Conservation (phyloP, 2,329 filamentous ascomycete genomes). For the Ophioceras dolichostomum region DNA sequence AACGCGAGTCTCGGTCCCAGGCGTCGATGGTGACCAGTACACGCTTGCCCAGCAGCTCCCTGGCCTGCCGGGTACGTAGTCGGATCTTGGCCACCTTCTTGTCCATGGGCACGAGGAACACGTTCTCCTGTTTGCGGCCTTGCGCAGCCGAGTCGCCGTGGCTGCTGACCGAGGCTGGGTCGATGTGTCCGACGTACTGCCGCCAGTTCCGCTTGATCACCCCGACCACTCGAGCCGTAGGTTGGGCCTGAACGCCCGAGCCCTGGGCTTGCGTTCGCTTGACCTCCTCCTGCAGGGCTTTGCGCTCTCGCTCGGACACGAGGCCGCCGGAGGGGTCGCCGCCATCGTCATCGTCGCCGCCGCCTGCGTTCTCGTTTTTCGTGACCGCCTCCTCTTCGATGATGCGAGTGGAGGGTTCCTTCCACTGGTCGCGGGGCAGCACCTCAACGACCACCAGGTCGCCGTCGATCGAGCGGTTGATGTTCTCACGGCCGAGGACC, state of each 20-base stretch:
- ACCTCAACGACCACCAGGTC: constrained; percentile 91
- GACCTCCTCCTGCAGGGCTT: constrained; percentile 82
- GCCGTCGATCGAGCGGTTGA: constrained; percentile 85
- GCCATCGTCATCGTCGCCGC: constrained; percentile 53
- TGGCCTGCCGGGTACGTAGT: constrained; percentile 80
- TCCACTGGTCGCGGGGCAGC: constrained; percentile 91
- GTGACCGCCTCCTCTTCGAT: constrained; percentile 89
- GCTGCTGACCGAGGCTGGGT: constrained; percentile 69
- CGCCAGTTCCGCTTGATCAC: constrained; percentile 94
- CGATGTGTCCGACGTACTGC: constrained; percentile 93
- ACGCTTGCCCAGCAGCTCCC: constrained; percentile 80
- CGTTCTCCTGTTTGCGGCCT: constrained; percentile 76
- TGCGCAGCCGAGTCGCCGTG: constrained; percentile 61
- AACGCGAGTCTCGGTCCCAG: constrained; percentile 88
- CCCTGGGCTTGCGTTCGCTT: constrained; percentile 69
- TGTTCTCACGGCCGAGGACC: constrained; percentile 85
- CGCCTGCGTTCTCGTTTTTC: constrained; percentile 86
- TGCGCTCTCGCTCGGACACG: constrained; percentile 80
- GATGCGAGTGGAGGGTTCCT: constrained; percentile 87
- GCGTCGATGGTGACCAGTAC: constrained; percentile 88
- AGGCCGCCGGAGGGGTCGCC: constrained; percentile 61
- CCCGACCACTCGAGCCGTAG: constrained; percentile 85
- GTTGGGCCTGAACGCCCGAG: constrained; percentile 68
- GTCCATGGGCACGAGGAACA: constrained; percentile 96
- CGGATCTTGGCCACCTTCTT: constrained; percentile 95